Base-by-base conservation (phyloP, 345 rosid genomes). In the Garcia nutans region DNA sequence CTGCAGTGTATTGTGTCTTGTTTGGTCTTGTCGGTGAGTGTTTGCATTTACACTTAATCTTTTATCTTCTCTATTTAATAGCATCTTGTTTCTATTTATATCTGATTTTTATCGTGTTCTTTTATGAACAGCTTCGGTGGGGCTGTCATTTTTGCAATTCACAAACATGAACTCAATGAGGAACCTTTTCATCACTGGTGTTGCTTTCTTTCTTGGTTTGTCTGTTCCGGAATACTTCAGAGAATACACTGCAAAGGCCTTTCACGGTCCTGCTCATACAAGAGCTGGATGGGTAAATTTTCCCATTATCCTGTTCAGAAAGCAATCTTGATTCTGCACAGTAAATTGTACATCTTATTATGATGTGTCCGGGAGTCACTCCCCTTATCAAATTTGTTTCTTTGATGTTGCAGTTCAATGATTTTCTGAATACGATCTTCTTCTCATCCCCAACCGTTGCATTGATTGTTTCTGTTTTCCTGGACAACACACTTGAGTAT, bases 121-220 rank as follows among this genome's bases (percentile, higher is more conserved):
- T 28, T 65, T 80, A 62, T 41, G 82, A 68, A 62, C 91, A 92
- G 98, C 97, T 79, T 92, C 98, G 8, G 94, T 92, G 77, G 99
- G 99, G 33, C 86, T 96, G 75, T 93, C 98, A 11, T 96, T 96
- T 78, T 79, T 96, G 78, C 99, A 96, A 83, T 96, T 93, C 85
- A 93, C 97, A 67, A 96, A 96, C 87, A 93, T 96, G 99, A 96
- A 96, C 86, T 93, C 98, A n/a, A 82, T 93, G 85, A 88, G 99
- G 76, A 93, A 92, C 78, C 95, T 96, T 77, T 96, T 96, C 90
- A 91, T 93, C 64, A 65, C 76, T 0, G 98, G 98, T 0, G 95
- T 96, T 8, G 86, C 99, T 3, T 87, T 96, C 81, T 96, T 91
- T 87, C 80, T 96, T 52, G 99, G 99, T 19, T 62, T 93, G 80